phyloP scores from a whole-genome alignment of 495 filamentous ascomycete genomes.

The Podospora fimiseda region DNA sequence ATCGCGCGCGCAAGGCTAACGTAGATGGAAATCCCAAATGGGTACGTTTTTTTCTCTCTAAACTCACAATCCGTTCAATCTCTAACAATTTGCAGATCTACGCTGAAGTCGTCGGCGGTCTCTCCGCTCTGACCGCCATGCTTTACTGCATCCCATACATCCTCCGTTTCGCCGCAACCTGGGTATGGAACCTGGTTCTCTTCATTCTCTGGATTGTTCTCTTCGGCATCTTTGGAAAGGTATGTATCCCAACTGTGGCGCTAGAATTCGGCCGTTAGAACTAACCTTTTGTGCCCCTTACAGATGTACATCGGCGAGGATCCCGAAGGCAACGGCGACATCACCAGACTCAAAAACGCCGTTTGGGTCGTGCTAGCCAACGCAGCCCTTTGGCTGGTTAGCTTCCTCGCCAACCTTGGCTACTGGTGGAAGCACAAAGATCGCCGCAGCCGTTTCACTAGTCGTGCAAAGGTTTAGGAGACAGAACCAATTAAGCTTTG shows the following conservation, averaged over 20 bases:
- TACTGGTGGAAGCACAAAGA: constrained; percentile 43
- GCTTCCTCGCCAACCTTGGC: constrained; percentile 33
- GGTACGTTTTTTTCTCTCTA: constrained; percentile 35
- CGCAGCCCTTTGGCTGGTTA: constrained; percentile 64
- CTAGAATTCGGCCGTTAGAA: neutral
- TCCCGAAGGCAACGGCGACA: constrained; percentile 50
- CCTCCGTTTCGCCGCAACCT: constrained; percentile 46
- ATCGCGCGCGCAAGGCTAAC: constrained; percentile 46
- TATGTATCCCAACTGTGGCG: constrained; percentile 6
- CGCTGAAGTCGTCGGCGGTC: constrained; percentile 57
- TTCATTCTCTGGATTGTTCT: constrained; percentile 72
- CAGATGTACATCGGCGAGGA: constrained; percentile 66
- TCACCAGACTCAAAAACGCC: constrained; percentile 74
- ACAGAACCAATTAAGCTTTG: neutral
- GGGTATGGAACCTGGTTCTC: constrained; percentile 64
- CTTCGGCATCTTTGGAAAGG: constrained; percentile 71
- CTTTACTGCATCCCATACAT: constrained; percentile 58
- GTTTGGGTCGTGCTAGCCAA: constrained; percentile 78
- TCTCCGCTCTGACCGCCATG: constrained; percentile 56
- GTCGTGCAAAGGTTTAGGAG: constrained; percentile 40
- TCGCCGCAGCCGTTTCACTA: constrained; percentile 39
- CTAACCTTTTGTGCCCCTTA: neutral
- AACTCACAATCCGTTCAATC: neutral
- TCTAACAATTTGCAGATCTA: constrained; percentile 46
- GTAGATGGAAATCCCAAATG: constrained; percentile 57